Evolutionary conservation across 2,329 filamentous ascomycete genomes (phyloP).

Genomic region (Aaosphaeria arxii): DNA sequence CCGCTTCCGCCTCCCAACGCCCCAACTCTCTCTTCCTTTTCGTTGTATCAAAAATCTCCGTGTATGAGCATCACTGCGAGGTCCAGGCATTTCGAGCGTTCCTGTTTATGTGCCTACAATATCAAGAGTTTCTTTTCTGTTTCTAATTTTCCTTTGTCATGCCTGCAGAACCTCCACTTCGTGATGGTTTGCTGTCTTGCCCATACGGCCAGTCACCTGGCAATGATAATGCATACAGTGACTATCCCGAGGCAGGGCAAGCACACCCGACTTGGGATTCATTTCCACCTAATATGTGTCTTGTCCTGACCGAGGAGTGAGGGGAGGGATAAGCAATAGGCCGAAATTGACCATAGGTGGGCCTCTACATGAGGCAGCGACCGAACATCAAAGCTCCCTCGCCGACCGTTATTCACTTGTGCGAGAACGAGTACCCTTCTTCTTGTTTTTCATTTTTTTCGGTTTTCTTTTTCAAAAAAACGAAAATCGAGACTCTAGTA

Average conservation of each 20-base stretch:
- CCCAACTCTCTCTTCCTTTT: conserved; percentile 6
- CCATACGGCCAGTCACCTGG: conserved; percentile 1
- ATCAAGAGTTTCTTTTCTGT: conserved; percentile 30
- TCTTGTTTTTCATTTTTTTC: conserved; percentile 14
- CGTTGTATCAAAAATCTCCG: conserved; percentile 32
- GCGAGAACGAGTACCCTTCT: conserved; percentile 38
- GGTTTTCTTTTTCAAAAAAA: conserved; percentile 7
- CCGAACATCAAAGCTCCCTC: conserved; percentile 32
- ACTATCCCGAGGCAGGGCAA: conserved; percentile 1
- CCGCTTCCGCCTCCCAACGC: conserved; percentile 6
- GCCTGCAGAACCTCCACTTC: background rate
- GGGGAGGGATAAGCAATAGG: conserved; percentile 23
- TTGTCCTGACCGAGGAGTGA: conserved; percentile 16
- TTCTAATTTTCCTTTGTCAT: conserved; percentile 36
- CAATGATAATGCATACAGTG: no score
- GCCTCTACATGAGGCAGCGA: conserved; percentile 8
- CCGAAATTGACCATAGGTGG: conserved; percentile 33
- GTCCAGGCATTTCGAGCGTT: conserved; percentile 37
- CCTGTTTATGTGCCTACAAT: conserved; percentile 28
- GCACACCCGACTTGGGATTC: background rate
- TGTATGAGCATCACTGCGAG: conserved; percentile 41
- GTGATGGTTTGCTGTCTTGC: background rate
- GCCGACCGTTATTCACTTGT: conserved; percentile 30
- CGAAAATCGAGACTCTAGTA: conserved; percentile 12
- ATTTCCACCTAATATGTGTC: conserved; percentile 30